These are phyloP conservation scores for Nicotiana knightiana DNA, from an alignment of 257 asterid species.

Conservation along the genomic window DNA sequence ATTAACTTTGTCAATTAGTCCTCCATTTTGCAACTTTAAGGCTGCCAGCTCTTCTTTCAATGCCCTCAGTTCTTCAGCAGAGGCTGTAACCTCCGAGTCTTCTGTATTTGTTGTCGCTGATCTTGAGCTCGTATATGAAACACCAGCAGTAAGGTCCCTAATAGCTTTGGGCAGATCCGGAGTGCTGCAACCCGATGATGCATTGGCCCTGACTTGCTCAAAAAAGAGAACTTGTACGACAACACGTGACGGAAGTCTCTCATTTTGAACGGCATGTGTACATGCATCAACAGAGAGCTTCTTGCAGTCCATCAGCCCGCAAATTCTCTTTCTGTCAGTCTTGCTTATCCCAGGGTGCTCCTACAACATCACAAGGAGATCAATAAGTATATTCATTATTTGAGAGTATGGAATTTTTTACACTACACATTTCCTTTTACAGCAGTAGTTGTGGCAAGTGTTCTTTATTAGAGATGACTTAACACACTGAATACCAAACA, in stretches of 20 bases:
- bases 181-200: constrained; percentile 85
- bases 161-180: constrained; percentile 86
- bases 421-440: background rate
- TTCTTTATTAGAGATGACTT: background rate
- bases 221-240: constrained; percentile 87
- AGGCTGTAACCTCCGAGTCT: constrained; percentile 89
- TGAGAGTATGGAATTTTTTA: background rate
- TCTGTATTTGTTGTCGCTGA: constrained; percentile 61
- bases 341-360: constrained; percentile 81
- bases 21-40: constrained; percentile 52
- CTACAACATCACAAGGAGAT: constrained; percentile 27
- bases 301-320: constrained; percentile 87
- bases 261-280: constrained; percentile 91
- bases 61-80: constrained; percentile 81
- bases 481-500: background rate
- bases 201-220: constrained; percentile 88
- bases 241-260: constrained; percentile 75
- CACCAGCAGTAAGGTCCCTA: constrained; percentile 56
- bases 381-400: background rate
- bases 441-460: background rate
- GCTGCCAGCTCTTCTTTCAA: constrained; percentile 80
- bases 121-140: constrained; percentile 69
- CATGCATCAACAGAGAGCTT: constrained; percentile 84
- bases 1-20: constrained; percentile 26
- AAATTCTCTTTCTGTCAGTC: constrained; percentile 71